Conservation (phyloP, 495 filamentous ascomycete species). For the Hyaloscypha hepaticicola region DNA sequence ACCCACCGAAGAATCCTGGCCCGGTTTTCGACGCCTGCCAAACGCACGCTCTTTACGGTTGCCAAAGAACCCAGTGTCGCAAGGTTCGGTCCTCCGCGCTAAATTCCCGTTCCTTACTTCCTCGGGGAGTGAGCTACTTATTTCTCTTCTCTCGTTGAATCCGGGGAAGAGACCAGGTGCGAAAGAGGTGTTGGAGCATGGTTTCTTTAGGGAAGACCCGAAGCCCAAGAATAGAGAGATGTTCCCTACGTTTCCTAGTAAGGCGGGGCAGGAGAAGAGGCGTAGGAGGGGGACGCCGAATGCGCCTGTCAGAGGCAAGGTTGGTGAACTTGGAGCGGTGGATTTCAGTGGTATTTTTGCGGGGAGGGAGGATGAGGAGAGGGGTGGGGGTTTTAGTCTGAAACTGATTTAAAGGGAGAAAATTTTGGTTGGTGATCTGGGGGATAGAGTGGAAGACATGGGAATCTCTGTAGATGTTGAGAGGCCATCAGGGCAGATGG, state of each 20-base stretch:
- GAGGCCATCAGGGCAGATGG: not conserved
- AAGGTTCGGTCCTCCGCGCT: constrained; percentile 55
- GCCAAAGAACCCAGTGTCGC: constrained; percentile 49
- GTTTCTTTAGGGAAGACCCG: constrained; percentile 87
- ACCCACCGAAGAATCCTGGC: constrained; percentile 86
- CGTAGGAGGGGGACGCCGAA: constrained; percentile 72
- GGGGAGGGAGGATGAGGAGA: constrained; percentile 68
- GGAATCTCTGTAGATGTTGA: too few species aligned
- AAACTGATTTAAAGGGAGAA: constrained; percentile 53
- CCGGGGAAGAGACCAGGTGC: constrained; percentile 70
- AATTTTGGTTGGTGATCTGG: not conserved
- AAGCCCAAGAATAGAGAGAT: constrained; percentile 81
- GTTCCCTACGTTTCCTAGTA: constrained; percentile 91
- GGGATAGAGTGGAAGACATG: too few species aligned
- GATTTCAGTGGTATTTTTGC: constrained; percentile 81
- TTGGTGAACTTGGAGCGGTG: constrained; percentile 61
- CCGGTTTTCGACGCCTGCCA: constrained; percentile 80
- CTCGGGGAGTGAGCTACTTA: constrained; percentile 69
- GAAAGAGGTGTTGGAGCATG: constrained; percentile 65
- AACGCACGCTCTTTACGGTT: constrained; percentile 86
- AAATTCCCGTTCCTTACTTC: constrained; percentile 80
- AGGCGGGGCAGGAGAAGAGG: constrained; percentile 88
- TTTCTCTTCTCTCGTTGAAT: constrained; percentile 69
- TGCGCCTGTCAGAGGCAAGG: constrained; percentile 80
- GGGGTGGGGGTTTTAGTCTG: constrained; percentile 78